Percentiles rank a stretch among this genome's conserved stretches.
These are phyloP conservation scores for Allium fistulosum DNA, from an alignment of 106 monocot genomes.

Conservation along the genomic window DNA sequence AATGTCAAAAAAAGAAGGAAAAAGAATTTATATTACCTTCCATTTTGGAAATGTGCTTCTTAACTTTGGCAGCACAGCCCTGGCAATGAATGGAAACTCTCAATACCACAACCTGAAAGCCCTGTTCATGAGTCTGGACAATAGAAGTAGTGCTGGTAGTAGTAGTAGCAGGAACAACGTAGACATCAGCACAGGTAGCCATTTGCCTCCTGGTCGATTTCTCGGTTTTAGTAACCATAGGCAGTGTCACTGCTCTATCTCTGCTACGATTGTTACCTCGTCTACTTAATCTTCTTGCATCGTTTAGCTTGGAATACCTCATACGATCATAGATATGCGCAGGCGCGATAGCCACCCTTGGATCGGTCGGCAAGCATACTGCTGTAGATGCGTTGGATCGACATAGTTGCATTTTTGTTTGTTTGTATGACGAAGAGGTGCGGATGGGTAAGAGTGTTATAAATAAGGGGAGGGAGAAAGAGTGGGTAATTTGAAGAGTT, in stretches of 20 bases:
- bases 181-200: neutral
- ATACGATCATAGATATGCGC: neutral
- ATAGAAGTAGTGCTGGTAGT: neutral
- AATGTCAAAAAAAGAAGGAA: neutral
- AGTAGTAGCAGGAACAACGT: neutral
- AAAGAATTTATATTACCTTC: neutral
- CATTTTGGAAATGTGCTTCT: slow-evolving; percentile 30
- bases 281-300: slow-evolving; percentile 20
- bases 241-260: slow-evolving; percentile 20
- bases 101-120: slow-evolving; percentile 73
- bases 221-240: slow-evolving; percentile 31
- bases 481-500: neutral
- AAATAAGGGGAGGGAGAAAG: neutral
- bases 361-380: slow-evolving; percentile 45
- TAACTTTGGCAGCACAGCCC: slow-evolving; percentile 82
- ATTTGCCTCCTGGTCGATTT: neutral
- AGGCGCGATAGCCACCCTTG: slow-evolving; percentile 17
- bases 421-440: neutral
- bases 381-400: slow-evolving; percentile 60
- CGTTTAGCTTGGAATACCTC: neutral
- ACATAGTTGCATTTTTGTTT: slow-evolving; percentile 19
- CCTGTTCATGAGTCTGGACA: neutral
- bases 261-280: slow-evolving; percentile 3
- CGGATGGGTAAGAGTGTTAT: neutral
- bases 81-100: slow-evolving; percentile 82